A percentile compares a stretch with the other conserved stretches of the same genome.
phyloP scores from a whole-genome alignment of 176 grass and related monocot genomes.

The Carex littledalei region DNA sequence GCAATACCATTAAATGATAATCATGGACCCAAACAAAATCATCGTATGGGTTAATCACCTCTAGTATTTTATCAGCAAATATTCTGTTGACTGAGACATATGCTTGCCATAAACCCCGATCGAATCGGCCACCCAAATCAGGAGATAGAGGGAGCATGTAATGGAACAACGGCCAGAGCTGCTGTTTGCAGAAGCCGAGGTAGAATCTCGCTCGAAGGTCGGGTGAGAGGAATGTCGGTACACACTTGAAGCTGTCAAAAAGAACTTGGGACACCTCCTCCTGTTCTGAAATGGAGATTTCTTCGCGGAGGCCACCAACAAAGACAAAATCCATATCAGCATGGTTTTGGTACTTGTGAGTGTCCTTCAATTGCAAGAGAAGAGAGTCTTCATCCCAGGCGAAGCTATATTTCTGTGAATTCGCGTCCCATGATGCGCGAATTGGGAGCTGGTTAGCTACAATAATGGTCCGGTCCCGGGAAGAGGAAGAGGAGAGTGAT shows the following conservation, averaged over 20 bases:
- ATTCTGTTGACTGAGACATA: slow-evolving; percentile 96
- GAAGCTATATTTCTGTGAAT: slow-evolving; percentile 43
- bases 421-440: slow-evolving; percentile 25
- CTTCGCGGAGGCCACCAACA: slow-evolving; percentile 70
- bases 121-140: slow-evolving; percentile 84
- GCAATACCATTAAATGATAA: slow-evolving; percentile 90
- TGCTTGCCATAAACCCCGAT: slow-evolving; percentile 76
- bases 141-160: slow-evolving; percentile 97
- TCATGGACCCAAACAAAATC: slow-evolving; percentile 95
- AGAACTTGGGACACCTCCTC: slow-evolving; percentile 62
- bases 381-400: slow-evolving; percentile 82
- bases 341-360: slow-evolving; percentile 44
- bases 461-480: slow-evolving; percentile 72
- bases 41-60: slow-evolving; percentile 91
- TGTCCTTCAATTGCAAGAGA: slow-evolving; percentile 73
- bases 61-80: slow-evolving; percentile 85
- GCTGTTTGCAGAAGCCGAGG: slow-evolving; percentile 96
- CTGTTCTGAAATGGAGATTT: slow-evolving; percentile 55
- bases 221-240: slow-evolving; percentile 69
- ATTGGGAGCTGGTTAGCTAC: slow-evolving; percentile 96
- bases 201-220: slow-evolving; percentile 74
- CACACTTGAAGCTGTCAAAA: slow-evolving; percentile 60
- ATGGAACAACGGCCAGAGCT: slow-evolving; percentile 98
- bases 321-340: slow-evolving; percentile 77
- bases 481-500: slow-evolving; percentile 37